Evolutionary conservation across 139 green algal genomes (phyloP), one percentile per base, ranked within the genome.

Genomic region (Bryopsis sp.): DNA sequence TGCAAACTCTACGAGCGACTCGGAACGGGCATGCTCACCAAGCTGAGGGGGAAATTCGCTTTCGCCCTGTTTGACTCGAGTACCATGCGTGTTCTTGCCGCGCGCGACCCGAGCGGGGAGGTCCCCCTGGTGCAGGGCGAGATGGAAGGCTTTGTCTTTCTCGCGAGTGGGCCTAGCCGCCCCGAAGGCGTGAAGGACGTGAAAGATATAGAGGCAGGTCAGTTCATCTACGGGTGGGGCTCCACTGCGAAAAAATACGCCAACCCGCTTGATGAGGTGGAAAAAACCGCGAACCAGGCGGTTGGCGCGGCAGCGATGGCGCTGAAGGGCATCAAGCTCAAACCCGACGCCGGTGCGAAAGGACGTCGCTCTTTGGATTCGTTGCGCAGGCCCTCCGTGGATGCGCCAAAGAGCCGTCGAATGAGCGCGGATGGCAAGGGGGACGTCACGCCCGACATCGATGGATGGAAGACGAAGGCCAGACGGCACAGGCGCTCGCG

Each of bases 21-120:
- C 2, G 78, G 78, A 3, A 66, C 79, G 29, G 71, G 75, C 8
- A 70, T 84, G 75, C 67, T 84, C 38, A 68, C 65, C 19, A 68
- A 70, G 60, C 76, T 84, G 34, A 37, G 76, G 2, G 78, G 78
- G 6, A 47, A 76, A 39, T 84, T 80, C 70, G 69, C 78, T 1
- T 80, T 84, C 43, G 75, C 72, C 39, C 70, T 84, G n/a, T 84
- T 80, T 46, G 78, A 84, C 54, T 72, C 69, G 48, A 82, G 79
- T 58, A 76, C 72, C 75, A 76, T 79, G 60, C 37, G 75, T 19
- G 78, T 84, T 54, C 66, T 84, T 47, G 78, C 78, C 2, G 78
- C 75, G 5, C 67, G 78, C 15, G 78, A 84, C 62, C 67, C 69
- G 58, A 67, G 37, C n/a, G 78, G 78, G 6, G 37, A 28, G 33